Percentiles rank a stretch among this genome's conserved stretches.
These are phyloP conservation scores for Apiospora kogelbergensis DNA, from an alignment of 2,329 filamentous ascomycete genomes.

Conservation along the genomic window DNA sequence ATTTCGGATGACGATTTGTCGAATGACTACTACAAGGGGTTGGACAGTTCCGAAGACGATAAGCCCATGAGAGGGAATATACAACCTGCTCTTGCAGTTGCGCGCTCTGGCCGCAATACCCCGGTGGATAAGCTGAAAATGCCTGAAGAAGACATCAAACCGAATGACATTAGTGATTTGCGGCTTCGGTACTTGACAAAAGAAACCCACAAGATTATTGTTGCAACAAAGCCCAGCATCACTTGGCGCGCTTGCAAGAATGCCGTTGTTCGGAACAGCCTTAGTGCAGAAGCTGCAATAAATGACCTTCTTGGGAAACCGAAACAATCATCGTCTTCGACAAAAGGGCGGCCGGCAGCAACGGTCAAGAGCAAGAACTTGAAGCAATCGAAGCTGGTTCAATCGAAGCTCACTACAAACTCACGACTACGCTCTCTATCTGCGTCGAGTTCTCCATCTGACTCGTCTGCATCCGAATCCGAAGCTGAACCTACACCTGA, in stretches of 20 bases:
- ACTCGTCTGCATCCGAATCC: constrained; percentile 5
- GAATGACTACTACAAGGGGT: constrained; percentile 29
- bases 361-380: not conserved
- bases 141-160: constrained; percentile 23
- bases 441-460: not conserved
- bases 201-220: constrained; percentile 28
- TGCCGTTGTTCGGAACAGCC: constrained; percentile 19
- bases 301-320: constrained; percentile 13
- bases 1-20: constrained; percentile 33
- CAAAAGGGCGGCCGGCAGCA: not conserved
- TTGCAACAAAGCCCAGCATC: constrained; percentile 24
- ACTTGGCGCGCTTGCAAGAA: constrained; percentile 29
- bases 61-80: constrained; percentile 33
- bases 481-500: constrained; percentile 13
- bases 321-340: not conserved
- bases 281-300: constrained; percentile 11
- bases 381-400: not conserved
- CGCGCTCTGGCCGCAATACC: not conserved
- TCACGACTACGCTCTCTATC: not conserved
- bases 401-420: not conserved
- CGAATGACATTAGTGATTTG: constrained; percentile 30
- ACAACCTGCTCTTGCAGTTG: constrained; percentile 22
- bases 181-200: constrained; percentile 29
- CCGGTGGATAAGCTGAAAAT: not conserved
- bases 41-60: constrained; percentile 32